Base-by-base conservation (phyloP, 306 rosid species). In the Medicago truncatula region DNA sequence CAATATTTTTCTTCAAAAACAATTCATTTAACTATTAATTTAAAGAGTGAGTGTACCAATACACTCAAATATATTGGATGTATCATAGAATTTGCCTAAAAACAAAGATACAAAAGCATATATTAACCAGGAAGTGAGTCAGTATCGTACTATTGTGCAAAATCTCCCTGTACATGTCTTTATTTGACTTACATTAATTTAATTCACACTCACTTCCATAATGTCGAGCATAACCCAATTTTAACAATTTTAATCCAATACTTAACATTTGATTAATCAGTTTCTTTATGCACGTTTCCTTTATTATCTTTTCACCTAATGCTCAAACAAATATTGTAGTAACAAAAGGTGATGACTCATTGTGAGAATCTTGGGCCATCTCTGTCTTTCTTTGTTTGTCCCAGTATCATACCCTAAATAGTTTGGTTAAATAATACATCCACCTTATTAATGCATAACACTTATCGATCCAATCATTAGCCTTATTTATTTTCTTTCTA, bases 161-260 rank as follows among this genome's bases (percentile, higher is more conserved):
- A 83, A 31, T 68, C 86, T 78, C 82, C 75, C 52, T 38, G 7
- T n/a, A 16, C 43, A 57, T 78, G 80, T 83, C 84, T 39, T 28
- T 21, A 40, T 67, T 70, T 43, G 34, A 65, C 10, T 31, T 31
- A 15, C 16, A 43, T 62, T 81, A 77, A 59, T 74, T 77, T 83
- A 80, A 66, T 69, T 49, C 68, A 52, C 79, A 74, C 78, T 80
- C 83, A 87, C 81, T 84, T 84, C 88, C 86, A 84, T 62, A 74
- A 74, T 86, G 81, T 72, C 81, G 79, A 85, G 67, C 57, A 71
- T 60, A 68, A 78, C 75, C 69, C 69, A 49, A 69, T 53, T 78
- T 67, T 71, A 81, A 83, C 73, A 79, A 85, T 67, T 59, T 79
- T 10, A 47, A 23, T 8, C 31, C 66, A 73, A 58, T 58, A 23